Evolutionary conservation across 306 rosid genomes (phyloP), one percentile per base, ranked within the genome.

Genomic region (Benincasa hispida): DNA sequence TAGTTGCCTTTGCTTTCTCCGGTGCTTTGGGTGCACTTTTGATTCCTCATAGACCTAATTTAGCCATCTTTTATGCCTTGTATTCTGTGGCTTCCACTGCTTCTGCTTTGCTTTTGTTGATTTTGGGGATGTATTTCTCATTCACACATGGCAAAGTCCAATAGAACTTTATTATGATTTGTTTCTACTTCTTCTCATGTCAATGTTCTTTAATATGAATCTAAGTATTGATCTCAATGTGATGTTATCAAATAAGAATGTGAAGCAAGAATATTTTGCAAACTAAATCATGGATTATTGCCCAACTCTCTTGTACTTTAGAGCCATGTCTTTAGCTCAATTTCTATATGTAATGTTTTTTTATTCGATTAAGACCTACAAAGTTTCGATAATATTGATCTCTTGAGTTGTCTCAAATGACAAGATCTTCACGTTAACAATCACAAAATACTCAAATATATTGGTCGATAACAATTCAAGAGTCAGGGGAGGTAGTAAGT

Each of bases 31-130:
- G 68, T 61, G 81, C 89, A 0, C 12, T 81, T n/a, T 30, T 76
- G 17, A 30, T 67, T 0, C 74, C 70, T 14, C n/a, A 53, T 1
- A 57, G 24, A 25, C 27, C 74, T 11, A 53, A 37, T 0, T 63
- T 81, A 37, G 77, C 81, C 25, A 79, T 51, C 60, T 39, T 79
- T 4, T 79, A 69, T 55, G 81, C 76, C 1, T 76, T 68, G 15
- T 70, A 55, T 63, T 79, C 87, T 10, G 32, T 86, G 70, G 83
- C 72, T 34, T 76, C 79, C 55, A 41, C 81, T 77, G 76, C 82
- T 37, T 79, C 80, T 30, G 87, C 89, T 76, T 27, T 81, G 6
- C 61, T 13, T 3, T 54, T 83, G 58, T 59, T 86, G 11, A 53
- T 45, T 0, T 83, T 76, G 83, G 79, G 83, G 22, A 5, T 66